Evolutionary conservation across 2,329 filamentous ascomycete genomes (phyloP).

Genomic region (Paradendryphiella salina): DNA sequence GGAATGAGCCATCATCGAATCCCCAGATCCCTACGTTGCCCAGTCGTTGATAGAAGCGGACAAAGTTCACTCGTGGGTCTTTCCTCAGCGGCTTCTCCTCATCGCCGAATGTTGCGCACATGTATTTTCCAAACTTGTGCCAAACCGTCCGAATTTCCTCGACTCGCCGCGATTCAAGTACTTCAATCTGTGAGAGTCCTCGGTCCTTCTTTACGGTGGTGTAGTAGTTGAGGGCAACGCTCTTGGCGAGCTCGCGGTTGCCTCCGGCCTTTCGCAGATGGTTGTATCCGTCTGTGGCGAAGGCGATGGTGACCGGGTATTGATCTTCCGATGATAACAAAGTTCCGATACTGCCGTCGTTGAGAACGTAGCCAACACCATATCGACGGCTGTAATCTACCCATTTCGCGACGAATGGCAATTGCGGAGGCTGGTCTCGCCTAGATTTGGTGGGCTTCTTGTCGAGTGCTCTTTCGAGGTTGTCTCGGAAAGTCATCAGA

Average conservation of each 20-base stretch:
- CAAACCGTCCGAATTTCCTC: slow-evolving; percentile 61
- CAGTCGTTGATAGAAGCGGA: slow-evolving; percentile 80
- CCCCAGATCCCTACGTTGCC: slow-evolving; percentile 82
- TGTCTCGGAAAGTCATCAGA: slow-evolving; percentile 52
- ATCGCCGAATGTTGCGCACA: slow-evolving; percentile 54
- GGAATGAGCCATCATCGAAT: slow-evolving; percentile 77
- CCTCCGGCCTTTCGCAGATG: slow-evolving; percentile 71
- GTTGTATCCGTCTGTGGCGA: slow-evolving; percentile 70
- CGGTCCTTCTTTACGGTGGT: slow-evolving; percentile 66
- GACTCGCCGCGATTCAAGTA: slow-evolving; percentile 62
- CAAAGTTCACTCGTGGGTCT: slow-evolving; percentile 57
- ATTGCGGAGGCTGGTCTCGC: slow-evolving; percentile 57
- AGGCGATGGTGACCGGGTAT: slow-evolving; percentile 68
- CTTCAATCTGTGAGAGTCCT: slow-evolving; percentile 65
- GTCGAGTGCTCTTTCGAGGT: slow-evolving; percentile 51
- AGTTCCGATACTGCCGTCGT: slow-evolving; percentile 78
- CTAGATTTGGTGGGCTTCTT: slow-evolving; percentile 42
- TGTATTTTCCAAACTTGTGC: slow-evolving; percentile 74
- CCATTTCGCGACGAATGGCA: slow-evolving; percentile 71
- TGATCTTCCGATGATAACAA: slow-evolving; percentile 53
- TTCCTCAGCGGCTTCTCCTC: slow-evolving; percentile 54
- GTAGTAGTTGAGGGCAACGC: slow-evolving; percentile 67
- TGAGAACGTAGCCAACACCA: slow-evolving; percentile 80
- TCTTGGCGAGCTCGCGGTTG: slow-evolving; percentile 52
- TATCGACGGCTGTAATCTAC: slow-evolving; percentile 89